Conservation (phyloP, 495 filamentous ascomycete species). For the Aspergillus asperescens region DNA sequence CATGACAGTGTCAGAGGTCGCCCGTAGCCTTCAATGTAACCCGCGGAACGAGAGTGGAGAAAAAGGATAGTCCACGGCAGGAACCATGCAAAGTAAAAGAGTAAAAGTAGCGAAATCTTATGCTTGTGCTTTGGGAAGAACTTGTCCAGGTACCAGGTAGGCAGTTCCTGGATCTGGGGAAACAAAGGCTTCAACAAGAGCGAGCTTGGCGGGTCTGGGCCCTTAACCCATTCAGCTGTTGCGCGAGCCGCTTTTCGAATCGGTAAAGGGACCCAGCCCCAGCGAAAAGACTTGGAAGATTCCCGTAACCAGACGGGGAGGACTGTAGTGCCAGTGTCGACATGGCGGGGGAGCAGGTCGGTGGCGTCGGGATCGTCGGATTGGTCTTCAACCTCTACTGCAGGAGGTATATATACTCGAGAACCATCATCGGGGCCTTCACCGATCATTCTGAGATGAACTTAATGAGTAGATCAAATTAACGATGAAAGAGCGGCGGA, state of each 20-base stretch:
- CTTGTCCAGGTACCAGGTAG: slow-evolving; percentile 55
- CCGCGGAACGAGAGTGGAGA: slow-evolving; percentile 55
- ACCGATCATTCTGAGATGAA: slow-evolving; percentile 30
- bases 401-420: slow-evolving; percentile 32
- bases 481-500: slow-evolving; percentile 14
- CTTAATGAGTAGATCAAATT: slow-evolving; percentile 6
- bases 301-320: slow-evolving; percentile 51
- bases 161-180: slow-evolving; percentile 62
- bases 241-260: slow-evolving; percentile 44
- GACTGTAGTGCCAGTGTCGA: slow-evolving; percentile 30
- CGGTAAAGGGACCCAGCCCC: slow-evolving; percentile 49
- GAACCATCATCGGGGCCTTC: slow-evolving; percentile 32
- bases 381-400: slow-evolving; percentile 35
- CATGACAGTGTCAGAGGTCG: slow-evolving; percentile 63
- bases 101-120: slow-evolving; percentile 52
- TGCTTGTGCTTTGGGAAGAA: slow-evolving; percentile 60
- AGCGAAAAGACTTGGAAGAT: slow-evolving; percentile 49
- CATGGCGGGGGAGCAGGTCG: slow-evolving; percentile 35
- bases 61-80: slow-evolving; percentile 64
- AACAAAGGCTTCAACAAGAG: slow-evolving; percentile 66
- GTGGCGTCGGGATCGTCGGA: slow-evolving; percentile 38
- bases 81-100: slow-evolving; percentile 65
- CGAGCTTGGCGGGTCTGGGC: slow-evolving; percentile 59
- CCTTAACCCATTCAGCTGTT: slow-evolving; percentile 60
- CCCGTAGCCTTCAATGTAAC: slow-evolving; percentile 65